A percentile compares a stretch with the other conserved stretches of the same genome.
phyloP scores from a whole-genome alignment of 176 grass and related monocot species.

The Rhynchospora breviuscula region DNA sequence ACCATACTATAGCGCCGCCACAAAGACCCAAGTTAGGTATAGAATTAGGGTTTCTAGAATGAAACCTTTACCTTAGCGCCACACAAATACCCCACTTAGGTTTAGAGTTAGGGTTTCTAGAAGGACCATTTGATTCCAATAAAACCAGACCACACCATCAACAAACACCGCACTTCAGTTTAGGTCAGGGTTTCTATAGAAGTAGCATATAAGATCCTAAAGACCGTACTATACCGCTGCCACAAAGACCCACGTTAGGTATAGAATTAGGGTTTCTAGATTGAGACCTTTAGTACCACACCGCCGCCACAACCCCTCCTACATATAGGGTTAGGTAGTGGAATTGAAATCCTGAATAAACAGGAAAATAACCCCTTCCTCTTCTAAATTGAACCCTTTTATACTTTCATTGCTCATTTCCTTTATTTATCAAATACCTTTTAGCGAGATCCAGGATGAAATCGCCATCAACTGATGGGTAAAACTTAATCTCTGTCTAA shows the following conservation, averaged over 20 bases:
- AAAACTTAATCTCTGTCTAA: not conserved
- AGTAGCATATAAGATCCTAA: not conserved
- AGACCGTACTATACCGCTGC: not conserved
- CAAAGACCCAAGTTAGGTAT: not conserved
- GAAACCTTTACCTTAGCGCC: not conserved
- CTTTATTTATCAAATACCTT: not conserved
- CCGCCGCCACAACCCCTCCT: not conserved
- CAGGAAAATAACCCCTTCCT: not conserved
- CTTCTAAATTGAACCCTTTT: not conserved
- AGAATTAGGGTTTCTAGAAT: not conserved
- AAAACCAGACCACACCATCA: no score
- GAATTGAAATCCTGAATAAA: not conserved
- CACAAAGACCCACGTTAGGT: not conserved
- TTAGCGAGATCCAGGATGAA: not conserved
- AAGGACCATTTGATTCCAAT: no score
- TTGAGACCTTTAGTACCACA: not conserved
- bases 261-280: not conserved
- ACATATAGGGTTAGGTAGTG: not conserved
- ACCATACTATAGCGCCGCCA: not conserved
- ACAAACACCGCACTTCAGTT: no score
- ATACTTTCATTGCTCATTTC: not conserved
- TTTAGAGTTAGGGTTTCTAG: no score
- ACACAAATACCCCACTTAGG: not conserved
- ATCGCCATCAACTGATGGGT: not conserved
- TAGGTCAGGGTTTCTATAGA: no score